Evolutionary conservation across 176 grass and related monocot genomes (phyloP).

Genomic region (Musa schizocarpa): DNA sequence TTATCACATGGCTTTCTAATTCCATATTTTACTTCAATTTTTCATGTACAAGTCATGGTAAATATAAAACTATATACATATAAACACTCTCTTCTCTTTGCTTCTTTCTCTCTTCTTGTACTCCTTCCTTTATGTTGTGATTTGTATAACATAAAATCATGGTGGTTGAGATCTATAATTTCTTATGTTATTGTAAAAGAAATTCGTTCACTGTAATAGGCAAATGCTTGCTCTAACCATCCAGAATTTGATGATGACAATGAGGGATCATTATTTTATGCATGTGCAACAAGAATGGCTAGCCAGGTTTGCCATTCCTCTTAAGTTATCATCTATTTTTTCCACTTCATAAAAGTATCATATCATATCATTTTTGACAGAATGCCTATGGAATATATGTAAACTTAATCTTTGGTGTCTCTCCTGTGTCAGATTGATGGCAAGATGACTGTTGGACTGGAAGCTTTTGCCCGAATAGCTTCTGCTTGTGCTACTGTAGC

Average conservation of each 20-base stretch:
- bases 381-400: background rate
- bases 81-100: background rate
- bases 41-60: background rate
- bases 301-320: conserved; percentile 46
- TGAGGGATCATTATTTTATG: conserved; percentile 73
- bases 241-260: conserved; percentile 45
- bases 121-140: background rate
- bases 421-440: conserved; percentile 56
- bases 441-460: conserved; percentile 55
- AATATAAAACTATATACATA: no score
- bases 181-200: background rate
- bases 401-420: background rate
- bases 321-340: background rate
- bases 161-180: background rate
- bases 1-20: background rate
- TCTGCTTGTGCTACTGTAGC: conserved; percentile 69
- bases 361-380: background rate
- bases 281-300: conserved; percentile 74
- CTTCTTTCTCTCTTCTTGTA: background rate
- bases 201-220: conserved; percentile 25
- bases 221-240: conserved; percentile 23
- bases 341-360: background rate
- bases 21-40: background rate
- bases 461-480: conserved; percentile 78
- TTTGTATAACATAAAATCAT: background rate